phyloP scores from a whole-genome alignment of 2,329 filamentous ascomycete genomes.

The Aspergillus ochraceus region DNA sequence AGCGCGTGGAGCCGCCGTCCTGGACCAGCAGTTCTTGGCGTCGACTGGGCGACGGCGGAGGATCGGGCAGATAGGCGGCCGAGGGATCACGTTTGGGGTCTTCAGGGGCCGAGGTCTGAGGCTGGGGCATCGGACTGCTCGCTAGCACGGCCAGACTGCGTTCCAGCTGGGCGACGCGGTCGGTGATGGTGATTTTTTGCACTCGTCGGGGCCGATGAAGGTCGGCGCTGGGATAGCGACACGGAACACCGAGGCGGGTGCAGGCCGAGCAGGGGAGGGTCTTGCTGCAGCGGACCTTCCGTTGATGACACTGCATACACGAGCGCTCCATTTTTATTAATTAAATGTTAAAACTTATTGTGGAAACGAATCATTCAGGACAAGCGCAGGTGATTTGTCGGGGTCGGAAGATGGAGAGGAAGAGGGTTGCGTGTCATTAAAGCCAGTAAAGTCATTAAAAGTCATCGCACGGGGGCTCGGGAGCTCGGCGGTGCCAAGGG shows the following conservation, averaged over 20 bases:
- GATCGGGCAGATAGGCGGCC: background rate
- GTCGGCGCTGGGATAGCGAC: constrained; percentile 14
- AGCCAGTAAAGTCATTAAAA: background rate
- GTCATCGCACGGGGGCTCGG: too few species aligned
- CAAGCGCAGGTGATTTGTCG: background rate
- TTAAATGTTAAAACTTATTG: too few species aligned
- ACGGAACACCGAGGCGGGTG: constrained; percentile 9
- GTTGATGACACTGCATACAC: constrained; percentile 19
- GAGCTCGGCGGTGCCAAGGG: too few species aligned
- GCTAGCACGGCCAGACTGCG: background rate
- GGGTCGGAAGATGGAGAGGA: background rate
- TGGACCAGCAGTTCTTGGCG: constrained; percentile 7
- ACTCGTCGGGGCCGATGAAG: constrained; percentile 11
- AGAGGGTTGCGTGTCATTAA: background rate
- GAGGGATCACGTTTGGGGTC: background rate
- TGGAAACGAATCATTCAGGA: too few species aligned
- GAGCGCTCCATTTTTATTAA: constrained; percentile 9
- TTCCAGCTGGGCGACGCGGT: constrained; percentile 13
- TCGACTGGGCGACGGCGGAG: background rate
- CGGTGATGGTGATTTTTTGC: constrained; percentile 5
- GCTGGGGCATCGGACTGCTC: background rate
- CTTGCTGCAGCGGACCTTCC: constrained; percentile 18
- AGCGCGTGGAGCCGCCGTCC: constrained; percentile 14
- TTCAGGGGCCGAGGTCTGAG: background rate
- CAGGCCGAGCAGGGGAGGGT: constrained; percentile 15